These are phyloP conservation scores for Hypsizygus marmoreus DNA, from an alignment of 768 basidiomycete genomes.

Conservation along the genomic window DNA sequence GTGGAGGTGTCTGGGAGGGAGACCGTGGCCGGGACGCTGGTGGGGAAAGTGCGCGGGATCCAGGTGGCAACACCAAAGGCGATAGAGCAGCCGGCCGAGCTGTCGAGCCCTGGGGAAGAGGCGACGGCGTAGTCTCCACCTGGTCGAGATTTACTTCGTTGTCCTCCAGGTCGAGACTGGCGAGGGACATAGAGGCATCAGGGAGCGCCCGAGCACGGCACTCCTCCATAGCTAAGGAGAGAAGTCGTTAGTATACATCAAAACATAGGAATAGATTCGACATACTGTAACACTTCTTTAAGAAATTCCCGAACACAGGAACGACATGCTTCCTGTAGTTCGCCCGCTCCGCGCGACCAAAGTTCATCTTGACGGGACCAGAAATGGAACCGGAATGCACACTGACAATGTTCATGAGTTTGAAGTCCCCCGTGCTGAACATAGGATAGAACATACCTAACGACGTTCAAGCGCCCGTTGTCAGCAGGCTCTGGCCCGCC, in stretches of 20 bases:
- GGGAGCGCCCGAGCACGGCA: slow-evolving; percentile 12
- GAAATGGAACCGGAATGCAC: slow-evolving; percentile 16
- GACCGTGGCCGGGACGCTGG: too few relatives aligned
- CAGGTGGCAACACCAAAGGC: too few relatives aligned
- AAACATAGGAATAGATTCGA: not conserved
- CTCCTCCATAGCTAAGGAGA: slow-evolving; percentile 12
- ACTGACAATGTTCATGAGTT: slow-evolving; percentile 2
- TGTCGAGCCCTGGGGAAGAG: too few relatives aligned
- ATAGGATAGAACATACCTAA: slow-evolving; percentile 1
- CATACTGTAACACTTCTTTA: not conserved
- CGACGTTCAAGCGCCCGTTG: slow-evolving; percentile 1
- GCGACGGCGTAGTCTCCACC: too few relatives aligned
- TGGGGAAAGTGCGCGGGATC: too few relatives aligned
- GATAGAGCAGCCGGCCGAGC: too few relatives aligned
- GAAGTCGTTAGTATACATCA: not conserved
- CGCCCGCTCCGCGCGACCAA: slow-evolving; percentile 8
- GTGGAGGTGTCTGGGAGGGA: too few relatives aligned
- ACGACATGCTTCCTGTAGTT: slow-evolving; percentile 12
- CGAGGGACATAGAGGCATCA: not conserved
- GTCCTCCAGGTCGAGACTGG: not conserved
- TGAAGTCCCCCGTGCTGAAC: too few relatives aligned
- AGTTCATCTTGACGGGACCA: slow-evolving; percentile 19
- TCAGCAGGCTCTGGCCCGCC: slow-evolving; percentile 13
- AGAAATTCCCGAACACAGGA: not conserved
- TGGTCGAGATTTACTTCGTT: not conserved